Evolutionary conservation across 371 early-diverging fungal genomes (phyloP), one percentile per base, ranked within the genome.

Genomic region (Spraguea lophii): DNA sequence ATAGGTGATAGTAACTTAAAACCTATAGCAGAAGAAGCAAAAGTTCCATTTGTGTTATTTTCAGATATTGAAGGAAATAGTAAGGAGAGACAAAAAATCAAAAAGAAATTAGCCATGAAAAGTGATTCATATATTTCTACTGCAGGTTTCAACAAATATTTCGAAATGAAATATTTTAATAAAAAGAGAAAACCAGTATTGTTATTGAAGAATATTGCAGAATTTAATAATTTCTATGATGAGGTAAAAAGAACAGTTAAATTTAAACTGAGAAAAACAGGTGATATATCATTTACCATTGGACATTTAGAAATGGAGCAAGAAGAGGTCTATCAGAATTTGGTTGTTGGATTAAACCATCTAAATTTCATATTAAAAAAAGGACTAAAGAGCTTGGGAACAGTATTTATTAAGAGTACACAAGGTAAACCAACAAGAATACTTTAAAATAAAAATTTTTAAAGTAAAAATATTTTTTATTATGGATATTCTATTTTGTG

Each of bases 111-210:
- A 23, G 41, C 59, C 9, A 61, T 54, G 39, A 56, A 40, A 40
- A 57, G 64, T 40, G 54, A 68, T 37, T 56, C 63, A 16, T 63
- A 69, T 43, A 69, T 71, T 44, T 41, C 57, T 1, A 53, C 58
- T n/a, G 26, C 54, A 12, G 54, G 49, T 20, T 63, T 59, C 17
- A 46, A 66, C 39, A 66, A 62, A 48, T 37, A 55, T 2, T 68
- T 66, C 38, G 61, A 69, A 48, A 49, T 66, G 24, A 46, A 37
- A 36, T 38, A 59, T 16, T 61, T 71, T 41, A 39, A 55, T 20
- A 59, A 59, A 55, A 64, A 62, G 30, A 64, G 64, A 52, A 68
- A 60, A 41, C 65, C 64, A 7, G 57, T 63, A n/a, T 69, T 60
- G 40, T 62, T 69, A 50, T 52, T 70, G 13, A 61, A 57, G 27